Conservation (phyloP, 2,329 filamentous ascomycete genomes). For the Alternaria solani region DNA sequence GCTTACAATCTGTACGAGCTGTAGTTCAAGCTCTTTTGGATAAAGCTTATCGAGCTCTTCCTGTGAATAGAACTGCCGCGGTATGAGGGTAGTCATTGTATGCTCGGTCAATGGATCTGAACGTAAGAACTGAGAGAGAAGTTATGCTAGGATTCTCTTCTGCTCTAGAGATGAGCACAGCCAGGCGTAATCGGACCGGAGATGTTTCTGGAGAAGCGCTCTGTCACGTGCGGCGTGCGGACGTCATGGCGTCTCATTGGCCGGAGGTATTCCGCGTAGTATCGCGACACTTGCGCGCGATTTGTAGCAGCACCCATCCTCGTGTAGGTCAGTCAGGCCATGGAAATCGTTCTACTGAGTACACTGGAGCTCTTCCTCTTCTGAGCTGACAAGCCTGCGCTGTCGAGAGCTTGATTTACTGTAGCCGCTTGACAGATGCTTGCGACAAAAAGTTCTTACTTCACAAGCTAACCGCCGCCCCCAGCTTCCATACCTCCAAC, state of each 20-base stretch:
- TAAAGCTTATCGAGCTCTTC: conserved; percentile 85
- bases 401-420: background rate
- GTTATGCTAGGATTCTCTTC: background rate
- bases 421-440: background rate
- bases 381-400: background rate
- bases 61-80: conserved; percentile 77
- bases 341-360: background rate
- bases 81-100: conserved; percentile 78
- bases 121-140: background rate
- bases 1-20: conserved; percentile 83
- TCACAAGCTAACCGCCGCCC: conserved; percentile 6
- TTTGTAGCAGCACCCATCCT: conserved; percentile 1
- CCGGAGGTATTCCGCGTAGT: conserved; percentile 11
- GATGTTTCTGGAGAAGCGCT: conserved; percentile 1
- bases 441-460: conserved; percentile 4
- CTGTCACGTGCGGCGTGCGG: conserved; percentile 34
- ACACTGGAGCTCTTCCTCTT: background rate
- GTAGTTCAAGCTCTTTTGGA: conserved; percentile 78
- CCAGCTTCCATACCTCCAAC: conserved; percentile 5
- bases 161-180: background rate
- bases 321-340: background rate
- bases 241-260: conserved; percentile 21
- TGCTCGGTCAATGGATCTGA: background rate
- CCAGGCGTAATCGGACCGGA: background rate
- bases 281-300: conserved; percentile 7